Conservation (phyloP, 116 monocot genomes). For the Zostera marina region DNA sequence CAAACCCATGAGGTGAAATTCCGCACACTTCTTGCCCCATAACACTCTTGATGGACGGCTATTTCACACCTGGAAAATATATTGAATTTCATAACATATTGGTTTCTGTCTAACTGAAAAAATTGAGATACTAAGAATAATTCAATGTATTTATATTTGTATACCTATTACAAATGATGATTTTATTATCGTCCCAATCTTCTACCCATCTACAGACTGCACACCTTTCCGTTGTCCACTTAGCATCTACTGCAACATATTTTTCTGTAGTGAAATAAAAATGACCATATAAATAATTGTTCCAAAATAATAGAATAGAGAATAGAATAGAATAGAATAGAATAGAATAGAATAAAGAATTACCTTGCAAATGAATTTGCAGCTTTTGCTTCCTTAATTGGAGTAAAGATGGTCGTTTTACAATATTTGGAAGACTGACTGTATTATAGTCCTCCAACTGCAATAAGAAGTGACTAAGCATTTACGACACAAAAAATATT, state of each 20-base stretch:
- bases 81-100: background rate
- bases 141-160: background rate
- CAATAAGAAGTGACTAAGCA: background rate
- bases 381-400: slow-evolving; percentile 48
- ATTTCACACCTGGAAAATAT: slow-evolving; percentile 67
- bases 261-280: slow-evolving; percentile 28
- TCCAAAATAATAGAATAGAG: background rate
- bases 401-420: slow-evolving; percentile 15
- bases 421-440: slow-evolving; percentile 9
- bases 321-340: background rate
- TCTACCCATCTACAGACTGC: slow-evolving; percentile 96
- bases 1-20: slow-evolving; percentile 97
- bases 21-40: slow-evolving; percentile 51
- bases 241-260: slow-evolving; percentile 62
- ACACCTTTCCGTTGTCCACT: slow-evolving; percentile 98
- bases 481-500: background rate
- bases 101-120: background rate
- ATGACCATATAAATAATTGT: background rate
- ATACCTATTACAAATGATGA: slow-evolving; percentile 97
- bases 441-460: background rate
- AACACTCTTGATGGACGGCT: slow-evolving; percentile 99
- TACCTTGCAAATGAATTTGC: slow-evolving; percentile 32
- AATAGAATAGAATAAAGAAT: background rate
- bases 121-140: background rate
- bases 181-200: slow-evolving; percentile 99